Percentiles rank a stretch among this genome's conserved stretches.
phyloP scores from a whole-genome alignment of 2,329 filamentous ascomycete species.

The Erysiphe pulchra region DNA sequence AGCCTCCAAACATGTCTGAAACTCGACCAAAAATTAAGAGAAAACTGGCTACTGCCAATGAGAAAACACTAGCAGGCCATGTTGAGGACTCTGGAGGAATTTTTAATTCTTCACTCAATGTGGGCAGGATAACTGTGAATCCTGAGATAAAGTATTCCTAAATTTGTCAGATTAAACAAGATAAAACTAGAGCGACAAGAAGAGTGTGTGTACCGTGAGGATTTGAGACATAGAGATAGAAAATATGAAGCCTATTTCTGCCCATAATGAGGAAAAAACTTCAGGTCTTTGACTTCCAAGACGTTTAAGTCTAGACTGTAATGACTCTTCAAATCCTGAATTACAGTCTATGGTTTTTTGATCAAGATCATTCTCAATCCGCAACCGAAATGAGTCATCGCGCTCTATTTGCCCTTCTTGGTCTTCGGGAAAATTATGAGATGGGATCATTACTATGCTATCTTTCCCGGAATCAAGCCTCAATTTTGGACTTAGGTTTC shows the following conservation, averaged over 20 bases:
- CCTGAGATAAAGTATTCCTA: slow-evolving; percentile 45
- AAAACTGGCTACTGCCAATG: slow-evolving; percentile 26
- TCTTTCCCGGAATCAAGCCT: background rate
- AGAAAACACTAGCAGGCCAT: slow-evolving; percentile 38
- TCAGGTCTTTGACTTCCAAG: slow-evolving; percentile 30
- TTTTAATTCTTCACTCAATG: slow-evolving; percentile 30
- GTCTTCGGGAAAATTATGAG: background rate
- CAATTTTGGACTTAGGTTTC: background rate
- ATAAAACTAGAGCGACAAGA: background rate
- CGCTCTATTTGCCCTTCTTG: background rate
- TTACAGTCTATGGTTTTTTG: background rate
- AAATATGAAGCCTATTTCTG: slow-evolving; percentile 32
- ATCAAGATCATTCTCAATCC: background rate
- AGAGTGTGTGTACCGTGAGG: slow-evolving; percentile 18
- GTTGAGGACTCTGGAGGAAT: slow-evolving; percentile 34
- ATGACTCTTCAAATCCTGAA: slow-evolving; percentile 9
- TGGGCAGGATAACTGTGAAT: slow-evolving; percentile 48
- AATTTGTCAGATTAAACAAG: slow-evolving; percentile 1
- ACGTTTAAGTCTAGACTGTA: slow-evolving; percentile 20
- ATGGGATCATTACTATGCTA: background rate
- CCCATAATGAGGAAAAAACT: slow-evolving; percentile 22
- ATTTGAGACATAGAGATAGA: slow-evolving; percentile 32
- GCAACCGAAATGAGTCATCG: too few species aligned
- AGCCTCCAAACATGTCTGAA: slow-evolving; percentile 36
- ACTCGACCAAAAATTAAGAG: slow-evolving; percentile 38